Conservation (phyloP, 208 protist species). For the Naegleria lovaniensis region DNA sequence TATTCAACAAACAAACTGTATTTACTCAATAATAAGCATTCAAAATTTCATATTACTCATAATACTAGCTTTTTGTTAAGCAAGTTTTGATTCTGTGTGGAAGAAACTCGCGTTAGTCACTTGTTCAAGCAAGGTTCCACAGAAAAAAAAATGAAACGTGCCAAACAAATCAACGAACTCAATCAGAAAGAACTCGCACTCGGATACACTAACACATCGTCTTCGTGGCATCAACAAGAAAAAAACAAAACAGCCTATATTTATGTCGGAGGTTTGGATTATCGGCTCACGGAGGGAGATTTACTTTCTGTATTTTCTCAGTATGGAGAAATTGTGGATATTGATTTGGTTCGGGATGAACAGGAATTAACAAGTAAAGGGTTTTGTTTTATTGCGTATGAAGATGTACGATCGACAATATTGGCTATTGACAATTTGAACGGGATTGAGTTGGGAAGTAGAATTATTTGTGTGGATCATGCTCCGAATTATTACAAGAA, state of each 20-base stretch:
- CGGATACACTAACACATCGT: background rate
- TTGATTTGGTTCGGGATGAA: conserved; percentile 61
- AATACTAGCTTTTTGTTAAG: too few species aligned
- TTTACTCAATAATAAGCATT: background rate
- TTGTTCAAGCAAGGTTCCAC: background rate
- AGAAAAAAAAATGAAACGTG: background rate
- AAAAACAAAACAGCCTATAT: conserved; percentile 2
- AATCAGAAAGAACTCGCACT: background rate
- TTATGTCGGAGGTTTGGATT: conserved; percentile 20
- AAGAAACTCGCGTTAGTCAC: background rate
- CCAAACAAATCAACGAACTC: background rate
- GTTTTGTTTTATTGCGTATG: conserved; percentile 70
- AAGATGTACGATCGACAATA: conserved; percentile 64
- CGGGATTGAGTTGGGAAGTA: conserved; percentile 54
- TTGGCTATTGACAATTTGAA: conserved; percentile 88
- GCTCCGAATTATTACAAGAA: conserved; percentile 23
- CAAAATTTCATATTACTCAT: too few species aligned
- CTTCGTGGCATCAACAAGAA: conserved; percentile 25
- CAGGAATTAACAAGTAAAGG: conserved; percentile 56
- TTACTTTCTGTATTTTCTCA: conserved; percentile 58
- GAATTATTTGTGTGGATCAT: conserved; percentile 14
- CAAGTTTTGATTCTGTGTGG: too few species aligned
- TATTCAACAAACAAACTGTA: background rate
- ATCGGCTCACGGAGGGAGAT: conserved; percentile 43
- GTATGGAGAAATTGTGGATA: conserved; percentile 56